Percentiles rank a stretch among this genome's conserved stretches.
These are phyloP conservation scores for Oryza glumipatula DNA, from an alignment of 176 grass and related monocot genomes.

Conservation along the genomic window DNA sequence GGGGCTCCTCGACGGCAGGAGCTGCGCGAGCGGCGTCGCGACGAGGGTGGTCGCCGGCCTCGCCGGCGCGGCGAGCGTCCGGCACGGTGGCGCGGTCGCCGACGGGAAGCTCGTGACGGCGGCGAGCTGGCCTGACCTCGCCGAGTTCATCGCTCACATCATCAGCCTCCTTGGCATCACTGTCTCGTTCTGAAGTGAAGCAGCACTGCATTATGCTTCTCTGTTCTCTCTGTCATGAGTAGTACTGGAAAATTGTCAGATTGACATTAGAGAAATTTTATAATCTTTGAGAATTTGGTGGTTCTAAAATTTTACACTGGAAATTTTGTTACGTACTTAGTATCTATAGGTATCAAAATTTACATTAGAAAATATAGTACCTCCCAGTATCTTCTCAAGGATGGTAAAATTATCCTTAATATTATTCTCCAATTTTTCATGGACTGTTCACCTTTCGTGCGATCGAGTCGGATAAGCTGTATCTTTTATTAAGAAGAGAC, in stretches of 20 bases:
- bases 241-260: no score
- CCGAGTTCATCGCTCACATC: constrained; percentile 26
- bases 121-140: constrained; percentile 36
- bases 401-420: no score
- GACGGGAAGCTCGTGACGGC: constrained; percentile 38
- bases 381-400: no score
- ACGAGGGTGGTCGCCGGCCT: constrained; percentile 33
- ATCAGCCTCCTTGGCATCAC: constrained; percentile 31
- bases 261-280: no score
- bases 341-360: no score
- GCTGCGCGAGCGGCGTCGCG: constrained; percentile 27
- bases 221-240: no score
- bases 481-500: no score
- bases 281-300: no score
- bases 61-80: background rate
- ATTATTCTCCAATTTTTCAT: background rate
- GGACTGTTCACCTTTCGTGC: no score
- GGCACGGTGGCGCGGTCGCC: background rate
- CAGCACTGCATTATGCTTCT: background rate
- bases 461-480: background rate
- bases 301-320: no score
- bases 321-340: no score
- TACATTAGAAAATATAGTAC: no score
- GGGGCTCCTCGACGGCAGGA: constrained; percentile 37
- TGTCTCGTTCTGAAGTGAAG: constrained; percentile 33